These are phyloP conservation scores for Lentinula raphanica DNA, from an alignment of 768 basidiomycete genomes.

Conservation along the genomic window DNA sequence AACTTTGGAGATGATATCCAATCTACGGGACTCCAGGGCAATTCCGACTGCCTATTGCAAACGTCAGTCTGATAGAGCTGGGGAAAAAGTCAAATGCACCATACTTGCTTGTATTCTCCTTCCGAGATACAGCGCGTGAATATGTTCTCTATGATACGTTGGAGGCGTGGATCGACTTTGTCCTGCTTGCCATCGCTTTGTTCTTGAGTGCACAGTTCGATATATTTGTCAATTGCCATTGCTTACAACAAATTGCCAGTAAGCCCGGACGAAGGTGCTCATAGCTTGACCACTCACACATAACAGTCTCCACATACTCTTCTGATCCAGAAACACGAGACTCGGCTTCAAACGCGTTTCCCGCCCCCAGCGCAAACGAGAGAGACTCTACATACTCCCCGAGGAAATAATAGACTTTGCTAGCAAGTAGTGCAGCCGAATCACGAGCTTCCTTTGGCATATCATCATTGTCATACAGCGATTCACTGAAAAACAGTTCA, in stretches of 20 bases:
- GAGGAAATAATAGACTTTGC: constrained; percentile 97
- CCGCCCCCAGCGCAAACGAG: constrained; percentile 90
- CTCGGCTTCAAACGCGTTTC: constrained; percentile 77
- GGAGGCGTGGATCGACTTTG: constrained; percentile 76
- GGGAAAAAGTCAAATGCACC: constrained; percentile 11
- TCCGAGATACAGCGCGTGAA: constrained; percentile 82
- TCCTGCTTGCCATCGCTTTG: constrained; percentile 38
- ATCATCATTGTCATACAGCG: constrained; percentile 79
- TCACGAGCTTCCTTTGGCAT: constrained; percentile 71
- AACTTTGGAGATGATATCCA: constrained; percentile 80
- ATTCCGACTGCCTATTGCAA: constrained; percentile 80
- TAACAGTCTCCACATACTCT: constrained; percentile 92
- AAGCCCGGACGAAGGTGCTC: too few relatives aligned
- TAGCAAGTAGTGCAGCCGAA: constrained; percentile 86
- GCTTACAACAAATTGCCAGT: constrained; percentile 49
- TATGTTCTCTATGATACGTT: constrained; percentile 84
- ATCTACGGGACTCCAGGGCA: constrained; percentile 83
- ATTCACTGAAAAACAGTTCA: constrained; percentile 55
- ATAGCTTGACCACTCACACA: constrained; percentile 75
- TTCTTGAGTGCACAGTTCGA: constrained; percentile 60
- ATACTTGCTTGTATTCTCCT: constrained; percentile 86
- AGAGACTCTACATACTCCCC: constrained; percentile 95
- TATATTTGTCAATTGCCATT: constrained; percentile 94
- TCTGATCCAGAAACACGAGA: constrained; percentile 55
- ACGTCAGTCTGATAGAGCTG: constrained; percentile 10